Percentiles rank a stretch among this genome's conserved stretches.
These are phyloP conservation scores for Cutaneotrichosporon cyanovorans DNA, from an alignment of 1,284 basidiomycete genomes.

Conservation along the genomic window DNA sequence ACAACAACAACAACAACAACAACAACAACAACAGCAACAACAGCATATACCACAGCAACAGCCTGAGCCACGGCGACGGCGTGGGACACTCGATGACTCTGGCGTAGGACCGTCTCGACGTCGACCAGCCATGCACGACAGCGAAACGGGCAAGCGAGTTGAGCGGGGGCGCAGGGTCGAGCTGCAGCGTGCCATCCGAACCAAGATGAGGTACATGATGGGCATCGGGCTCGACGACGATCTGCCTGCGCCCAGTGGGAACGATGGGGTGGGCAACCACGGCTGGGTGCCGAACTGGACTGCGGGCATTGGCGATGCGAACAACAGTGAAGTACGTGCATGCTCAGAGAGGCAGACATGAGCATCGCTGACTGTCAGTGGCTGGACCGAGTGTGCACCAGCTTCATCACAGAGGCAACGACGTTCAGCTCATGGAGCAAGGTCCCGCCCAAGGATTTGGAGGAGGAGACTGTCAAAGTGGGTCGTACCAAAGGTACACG, in stretches of 20 bases:
- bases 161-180: constrained; percentile 14
- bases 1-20: background rate
- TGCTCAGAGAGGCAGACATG: background rate
- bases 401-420: constrained; percentile 18
- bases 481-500: background rate
- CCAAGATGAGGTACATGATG: constrained; percentile 21
- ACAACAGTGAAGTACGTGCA: constrained; percentile 17
- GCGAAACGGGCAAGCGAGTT: constrained; percentile 16
- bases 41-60: background rate
- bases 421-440: constrained; percentile 8
- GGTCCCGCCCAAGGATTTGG: constrained; percentile 20
- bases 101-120: background rate
- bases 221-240: constrained; percentile 16
- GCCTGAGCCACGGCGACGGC: background rate
- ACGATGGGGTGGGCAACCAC: background rate
- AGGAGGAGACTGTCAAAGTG: constrained; percentile 18
- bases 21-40: background rate
- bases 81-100: background rate
- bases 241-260: constrained; percentile 12
- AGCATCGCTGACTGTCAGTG: constrained; percentile 15
- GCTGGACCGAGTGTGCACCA: constrained; percentile 14
- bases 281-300: constrained; percentile 21
- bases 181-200: constrained; percentile 18
- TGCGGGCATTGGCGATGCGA: constrained; percentile 9
- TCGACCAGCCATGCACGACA: constrained; percentile 6